Percentiles rank a stretch among this genome's conserved stretches.
Conservation (phyloP, 2,329 filamentous ascomycete genomes). For the Endoconidiophora laricicola region DNA sequence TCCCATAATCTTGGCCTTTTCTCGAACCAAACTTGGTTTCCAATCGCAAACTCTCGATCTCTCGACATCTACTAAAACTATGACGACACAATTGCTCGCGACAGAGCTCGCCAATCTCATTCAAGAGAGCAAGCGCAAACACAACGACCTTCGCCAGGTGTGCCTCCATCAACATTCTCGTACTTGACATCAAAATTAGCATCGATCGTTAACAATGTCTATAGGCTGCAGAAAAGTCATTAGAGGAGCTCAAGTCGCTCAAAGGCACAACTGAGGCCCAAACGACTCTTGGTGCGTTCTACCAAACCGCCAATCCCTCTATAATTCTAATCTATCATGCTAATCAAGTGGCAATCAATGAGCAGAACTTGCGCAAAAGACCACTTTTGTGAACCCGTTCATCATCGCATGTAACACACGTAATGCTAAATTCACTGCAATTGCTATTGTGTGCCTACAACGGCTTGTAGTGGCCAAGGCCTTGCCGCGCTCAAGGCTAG, state of each 20-base stretch:
- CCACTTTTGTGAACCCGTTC: slow-evolving; percentile 83
- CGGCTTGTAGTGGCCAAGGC: slow-evolving; percentile 70
- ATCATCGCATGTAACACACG: slow-evolving; percentile 81
- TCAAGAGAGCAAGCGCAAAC: slow-evolving; percentile 90
- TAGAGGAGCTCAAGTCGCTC: slow-evolving; percentile 71
- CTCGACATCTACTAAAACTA: slow-evolving; percentile 21
- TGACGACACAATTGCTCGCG: slow-evolving; percentile 82
- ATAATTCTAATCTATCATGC: slow-evolving; percentile 13
- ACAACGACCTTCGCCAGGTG: slow-evolving; percentile 74
- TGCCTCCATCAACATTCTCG: slow-evolving; percentile 16
- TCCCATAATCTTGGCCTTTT: too few species aligned
- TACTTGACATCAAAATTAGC: too few species aligned
- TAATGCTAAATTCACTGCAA: slow-evolving; percentile 77
- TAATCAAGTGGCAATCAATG: neutral
- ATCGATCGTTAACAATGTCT: neutral
- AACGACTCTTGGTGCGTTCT: slow-evolving; percentile 45
- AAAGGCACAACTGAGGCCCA: slow-evolving; percentile 60
- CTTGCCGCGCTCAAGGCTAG: slow-evolving; percentile 61
- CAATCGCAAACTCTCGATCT: too few species aligned
- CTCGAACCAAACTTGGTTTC: too few species aligned
- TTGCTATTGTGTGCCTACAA: slow-evolving; percentile 77
- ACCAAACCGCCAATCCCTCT: neutral
- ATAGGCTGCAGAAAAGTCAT: slow-evolving; percentile 80
- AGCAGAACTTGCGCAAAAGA: slow-evolving; percentile 64
- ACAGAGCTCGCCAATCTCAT: slow-evolving; percentile 81